Conservation (phyloP, 257 asterid genomes). For the Voacanga thouarsii region DNA sequence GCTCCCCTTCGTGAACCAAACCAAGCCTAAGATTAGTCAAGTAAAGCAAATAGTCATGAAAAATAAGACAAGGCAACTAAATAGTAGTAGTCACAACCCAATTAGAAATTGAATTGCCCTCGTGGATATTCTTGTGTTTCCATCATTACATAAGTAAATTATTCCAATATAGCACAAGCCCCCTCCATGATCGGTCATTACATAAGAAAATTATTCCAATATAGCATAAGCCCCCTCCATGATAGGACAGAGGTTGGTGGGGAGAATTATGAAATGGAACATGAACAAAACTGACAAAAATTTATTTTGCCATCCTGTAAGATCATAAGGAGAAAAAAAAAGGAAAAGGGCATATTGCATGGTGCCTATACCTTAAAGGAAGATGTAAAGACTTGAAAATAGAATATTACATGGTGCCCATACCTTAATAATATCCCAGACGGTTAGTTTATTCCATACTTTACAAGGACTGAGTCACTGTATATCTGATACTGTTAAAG, state of each 20-base stretch:
- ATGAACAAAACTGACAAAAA: background rate
- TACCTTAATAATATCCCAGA: slow-evolving; percentile 77
- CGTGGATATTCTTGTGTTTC: too few species aligned
- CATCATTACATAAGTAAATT: too few species aligned
- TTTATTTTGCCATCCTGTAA: background rate
- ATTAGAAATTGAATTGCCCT: too few species aligned
- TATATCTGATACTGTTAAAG: slow-evolving; percentile 76
- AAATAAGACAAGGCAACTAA: too few species aligned
- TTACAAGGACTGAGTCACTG: slow-evolving; percentile 62
- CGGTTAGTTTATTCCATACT: slow-evolving; percentile 55
- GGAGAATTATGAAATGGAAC: background rate
- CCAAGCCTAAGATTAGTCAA: too few species aligned
- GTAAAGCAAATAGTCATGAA: too few species aligned
- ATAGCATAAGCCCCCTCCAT: background rate
- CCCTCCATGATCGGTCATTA: too few species aligned
- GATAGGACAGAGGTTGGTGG: background rate
- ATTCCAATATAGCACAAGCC: too few species aligned
- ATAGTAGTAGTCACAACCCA: too few species aligned
- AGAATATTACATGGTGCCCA: background rate
- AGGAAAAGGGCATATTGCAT: background rate
- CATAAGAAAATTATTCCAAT: background rate
- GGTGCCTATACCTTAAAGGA: too few species aligned
- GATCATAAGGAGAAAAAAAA: background rate
- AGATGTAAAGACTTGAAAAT: background rate
- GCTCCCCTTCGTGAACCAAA: too few species aligned